A percentile compares a stretch with the other conserved stretches of the same genome.
These are phyloP conservation scores for Pseudotsuga menziesii DNA, from an alignment of 75 land plant genomes.

Conservation along the genomic window DNA sequence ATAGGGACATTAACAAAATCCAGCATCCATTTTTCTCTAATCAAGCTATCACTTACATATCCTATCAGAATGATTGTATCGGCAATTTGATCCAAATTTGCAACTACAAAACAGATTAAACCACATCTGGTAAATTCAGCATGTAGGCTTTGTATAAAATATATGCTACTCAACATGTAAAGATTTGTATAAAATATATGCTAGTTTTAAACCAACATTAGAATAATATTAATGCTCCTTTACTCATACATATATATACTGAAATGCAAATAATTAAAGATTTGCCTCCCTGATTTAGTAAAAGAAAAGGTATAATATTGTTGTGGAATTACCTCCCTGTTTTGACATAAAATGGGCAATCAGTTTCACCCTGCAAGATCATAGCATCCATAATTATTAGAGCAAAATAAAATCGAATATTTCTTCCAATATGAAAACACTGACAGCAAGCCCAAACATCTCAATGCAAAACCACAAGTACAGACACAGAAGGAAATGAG, in stretches of 20 bases:
- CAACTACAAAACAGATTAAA: slow-evolving; percentile 39
- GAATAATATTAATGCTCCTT: not conserved
- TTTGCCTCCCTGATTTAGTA: slow-evolving; percentile 85
- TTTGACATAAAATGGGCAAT: slow-evolving; percentile 91
- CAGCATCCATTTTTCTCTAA: not conserved
- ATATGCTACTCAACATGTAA: not conserved
- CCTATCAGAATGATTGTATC: slow-evolving; percentile 85
- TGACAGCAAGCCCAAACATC: not conserved
- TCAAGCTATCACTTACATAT: slow-evolving; percentile 25
- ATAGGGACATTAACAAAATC: not conserved
- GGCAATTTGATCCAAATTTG: slow-evolving; percentile 84
- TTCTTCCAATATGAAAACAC: not conserved
- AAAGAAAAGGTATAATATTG: not conserved
- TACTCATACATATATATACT: not conserved
- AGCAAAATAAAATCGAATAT: not conserved
- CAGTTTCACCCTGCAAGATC: slow-evolving; percentile 64
- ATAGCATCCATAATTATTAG: slow-evolving; percentile 5
- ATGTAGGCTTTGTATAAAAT: not conserved
- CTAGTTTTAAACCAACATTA: not conserved
- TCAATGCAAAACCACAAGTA: not conserved
- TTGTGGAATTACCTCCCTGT: slow-evolving; percentile 68
- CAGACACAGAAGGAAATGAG: not conserved
- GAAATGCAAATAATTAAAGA: not conserved
- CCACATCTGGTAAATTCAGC: not conserved
- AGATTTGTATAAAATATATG: not conserved